Evolutionary conservation across 1,284 basidiomycete genomes (phyloP).

Genomic region (Cryptococcus sp.): DNA sequence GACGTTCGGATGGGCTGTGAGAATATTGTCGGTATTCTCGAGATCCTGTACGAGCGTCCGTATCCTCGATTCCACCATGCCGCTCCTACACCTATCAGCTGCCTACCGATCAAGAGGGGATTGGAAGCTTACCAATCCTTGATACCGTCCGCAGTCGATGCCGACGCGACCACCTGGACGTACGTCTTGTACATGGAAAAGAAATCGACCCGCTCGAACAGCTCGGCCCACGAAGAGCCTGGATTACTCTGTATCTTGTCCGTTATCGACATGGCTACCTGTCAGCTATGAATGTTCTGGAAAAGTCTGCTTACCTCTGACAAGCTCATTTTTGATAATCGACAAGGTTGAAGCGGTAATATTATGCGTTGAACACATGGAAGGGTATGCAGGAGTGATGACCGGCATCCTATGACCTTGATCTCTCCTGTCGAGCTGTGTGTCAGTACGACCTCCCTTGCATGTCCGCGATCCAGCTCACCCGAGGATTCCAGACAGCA

Average conservation of each 20-base stretch:
- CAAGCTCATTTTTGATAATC: slow-evolving; percentile 95
- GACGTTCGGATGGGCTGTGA: slow-evolving; percentile 89
- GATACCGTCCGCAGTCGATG: slow-evolving; percentile 74
- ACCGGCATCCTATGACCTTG: slow-evolving; percentile 98
- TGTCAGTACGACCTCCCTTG: neutral
- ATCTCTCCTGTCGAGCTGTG: slow-evolving; percentile 83
- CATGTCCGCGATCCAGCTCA: slow-evolving; percentile 38
- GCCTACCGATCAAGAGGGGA: neutral
- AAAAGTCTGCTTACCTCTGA: slow-evolving; percentile 58
- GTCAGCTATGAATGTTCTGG: slow-evolving; percentile 6
- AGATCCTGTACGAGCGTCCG: slow-evolving; percentile 96
- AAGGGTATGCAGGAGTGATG: slow-evolving; percentile 97
- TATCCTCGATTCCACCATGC: slow-evolving; percentile 95
- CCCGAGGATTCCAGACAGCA: slow-evolving; percentile 97
- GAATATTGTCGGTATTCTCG: slow-evolving; percentile 86
- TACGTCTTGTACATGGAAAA: slow-evolving; percentile 97
- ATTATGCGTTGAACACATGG: slow-evolving; percentile 99
- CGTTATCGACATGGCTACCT: slow-evolving; percentile 78
- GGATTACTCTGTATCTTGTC: slow-evolving; percentile 69
- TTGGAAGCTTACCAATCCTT: slow-evolving; percentile 74
- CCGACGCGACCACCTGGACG: slow-evolving; percentile 93
- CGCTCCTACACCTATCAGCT: slow-evolving; percentile 56
- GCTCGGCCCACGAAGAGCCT: slow-evolving; percentile 79
- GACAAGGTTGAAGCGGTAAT: slow-evolving; percentile 92
- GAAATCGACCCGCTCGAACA: slow-evolving; percentile 93